phyloP scores from a whole-genome alignment of 2,329 filamentous ascomycete genomes.

The Alternaria triticimaculans region DNA sequence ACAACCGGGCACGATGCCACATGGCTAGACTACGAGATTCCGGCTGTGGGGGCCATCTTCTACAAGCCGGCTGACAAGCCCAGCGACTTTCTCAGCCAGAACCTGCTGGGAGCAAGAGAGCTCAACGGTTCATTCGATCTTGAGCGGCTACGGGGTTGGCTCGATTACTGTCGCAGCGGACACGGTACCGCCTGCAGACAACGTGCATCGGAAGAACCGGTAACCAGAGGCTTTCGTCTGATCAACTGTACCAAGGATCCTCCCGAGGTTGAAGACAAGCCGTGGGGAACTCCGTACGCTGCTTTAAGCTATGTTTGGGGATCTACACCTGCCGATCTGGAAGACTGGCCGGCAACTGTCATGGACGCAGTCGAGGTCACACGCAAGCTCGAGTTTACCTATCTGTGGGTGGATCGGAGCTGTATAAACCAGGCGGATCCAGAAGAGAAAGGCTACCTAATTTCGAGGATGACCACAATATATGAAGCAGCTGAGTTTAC shows the following conservation, averaged over 20 bases:
- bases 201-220: slow-evolving; percentile 3
- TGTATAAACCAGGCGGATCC: slow-evolving; percentile 13
- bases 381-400: slow-evolving; percentile 1
- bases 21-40: slow-evolving; percentile 18
- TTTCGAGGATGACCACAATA: slow-evolving; percentile 18
- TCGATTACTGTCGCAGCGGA: slow-evolving; percentile 2
- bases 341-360: slow-evolving; percentile 10
- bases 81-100: background rate
- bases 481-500: slow-evolving; percentile 17
- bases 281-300: slow-evolving; percentile 14
- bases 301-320: slow-evolving; percentile 26
- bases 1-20: slow-evolving; percentile 1
- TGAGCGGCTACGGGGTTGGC: background rate
- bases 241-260: slow-evolving; percentile 12
- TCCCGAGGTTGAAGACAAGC: slow-evolving; percentile 11
- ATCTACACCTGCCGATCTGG: background rate
- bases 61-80: background rate
- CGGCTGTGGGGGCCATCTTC: slow-evolving; percentile 11
- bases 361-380: slow-evolving; percentile 13
- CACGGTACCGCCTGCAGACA: slow-evolving; percentile 12
- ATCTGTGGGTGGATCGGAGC: slow-evolving; percentile 16
- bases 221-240: slow-evolving; percentile 12
- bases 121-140: background rate
- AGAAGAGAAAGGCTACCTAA: slow-evolving; percentile 6
- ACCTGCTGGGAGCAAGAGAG: background rate